Conservation (phyloP, 768 basidiomycete genomes). For the Hydnum rufescens region DNA sequence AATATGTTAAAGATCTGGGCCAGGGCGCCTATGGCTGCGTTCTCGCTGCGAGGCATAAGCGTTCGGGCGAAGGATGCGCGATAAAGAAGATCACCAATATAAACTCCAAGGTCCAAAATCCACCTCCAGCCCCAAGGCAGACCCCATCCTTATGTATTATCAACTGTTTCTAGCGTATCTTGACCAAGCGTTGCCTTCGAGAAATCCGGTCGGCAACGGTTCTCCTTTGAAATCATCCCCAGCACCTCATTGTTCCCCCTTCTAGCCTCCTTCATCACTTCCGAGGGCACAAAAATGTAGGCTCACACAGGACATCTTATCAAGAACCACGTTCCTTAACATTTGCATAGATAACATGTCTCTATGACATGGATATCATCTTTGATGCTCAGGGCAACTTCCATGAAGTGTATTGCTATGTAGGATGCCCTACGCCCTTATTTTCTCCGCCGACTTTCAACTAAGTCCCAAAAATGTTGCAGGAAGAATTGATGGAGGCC, state of each 20-base stretch:
- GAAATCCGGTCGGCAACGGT: constrained; percentile 58
- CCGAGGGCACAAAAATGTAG: constrained; percentile 94
- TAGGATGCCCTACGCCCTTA: constrained; percentile 20
- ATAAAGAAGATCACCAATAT: constrained; percentile 96
- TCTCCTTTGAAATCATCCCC: background rate
- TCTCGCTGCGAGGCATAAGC: constrained; percentile 63
- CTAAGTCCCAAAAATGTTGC: constrained; percentile 9
- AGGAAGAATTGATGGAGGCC: constrained; percentile 99
- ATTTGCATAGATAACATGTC: constrained; percentile 61
- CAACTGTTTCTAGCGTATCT: constrained; percentile 41
- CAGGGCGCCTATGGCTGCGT: constrained; percentile 92
- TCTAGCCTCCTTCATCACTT: constrained; percentile 84
- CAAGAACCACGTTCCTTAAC: background rate
- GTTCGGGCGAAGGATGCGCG: constrained; percentile 74
- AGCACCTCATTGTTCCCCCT: background rate
- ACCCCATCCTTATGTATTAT: constrained; percentile 15
- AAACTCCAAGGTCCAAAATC: constrained; percentile 49
- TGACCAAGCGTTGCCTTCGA: constrained; percentile 88
- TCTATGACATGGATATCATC: constrained; percentile 98
- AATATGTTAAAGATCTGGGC: constrained; percentile 92
- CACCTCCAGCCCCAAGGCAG: background rate
- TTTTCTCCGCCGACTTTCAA: background rate
- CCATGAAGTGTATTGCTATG: constrained; percentile 89
- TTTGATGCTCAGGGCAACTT: constrained; percentile 83
- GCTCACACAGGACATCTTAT: constrained; percentile 13